phyloP scores from a whole-genome alignment of 371 early-diverging fungal species.

The Saksenaea oblongispora region DNA sequence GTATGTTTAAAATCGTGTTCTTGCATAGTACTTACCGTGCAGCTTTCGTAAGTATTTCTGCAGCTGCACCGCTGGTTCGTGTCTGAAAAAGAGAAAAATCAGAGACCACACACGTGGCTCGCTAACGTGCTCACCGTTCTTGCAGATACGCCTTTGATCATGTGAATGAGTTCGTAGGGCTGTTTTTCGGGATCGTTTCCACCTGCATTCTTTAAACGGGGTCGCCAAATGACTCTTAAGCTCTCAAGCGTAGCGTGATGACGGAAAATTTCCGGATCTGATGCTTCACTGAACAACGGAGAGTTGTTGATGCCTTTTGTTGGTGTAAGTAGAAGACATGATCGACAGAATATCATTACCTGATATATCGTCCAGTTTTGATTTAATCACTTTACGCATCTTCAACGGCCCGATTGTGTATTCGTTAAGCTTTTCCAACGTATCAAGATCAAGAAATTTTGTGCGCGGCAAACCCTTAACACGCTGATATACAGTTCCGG shows the following conservation, averaged over 20 bases:
- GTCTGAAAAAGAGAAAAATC: constrained; percentile 11
- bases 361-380: constrained; percentile 66
- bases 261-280: constrained; percentile 62
- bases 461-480: constrained; percentile 32
- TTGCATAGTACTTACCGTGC: constrained; percentile 31
- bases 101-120: background rate
- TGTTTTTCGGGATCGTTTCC: constrained; percentile 19
- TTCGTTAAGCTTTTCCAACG: constrained; percentile 44
- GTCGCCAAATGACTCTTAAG: constrained; percentile 61
- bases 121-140: constrained; percentile 19
- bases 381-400: constrained; percentile 61
- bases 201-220: constrained; percentile 34
- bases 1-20: background rate
- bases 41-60: constrained; percentile 41
- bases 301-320: constrained; percentile 37
- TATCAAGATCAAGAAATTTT: constrained; percentile 41
- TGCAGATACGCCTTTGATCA: constrained; percentile 38
- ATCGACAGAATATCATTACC: constrained; percentile 21
- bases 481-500: constrained; percentile 11
- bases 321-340: background rate
- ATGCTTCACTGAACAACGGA: constrained; percentile 48
- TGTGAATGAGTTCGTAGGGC: constrained; percentile 30
- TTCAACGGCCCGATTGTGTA: constrained; percentile 39
- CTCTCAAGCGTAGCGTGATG: constrained; percentile 61
- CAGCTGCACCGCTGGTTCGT: constrained; percentile 46